Evolutionary conservation across 305 asterid species (phyloP).

Genomic region (Coffea humblotiana): DNA sequence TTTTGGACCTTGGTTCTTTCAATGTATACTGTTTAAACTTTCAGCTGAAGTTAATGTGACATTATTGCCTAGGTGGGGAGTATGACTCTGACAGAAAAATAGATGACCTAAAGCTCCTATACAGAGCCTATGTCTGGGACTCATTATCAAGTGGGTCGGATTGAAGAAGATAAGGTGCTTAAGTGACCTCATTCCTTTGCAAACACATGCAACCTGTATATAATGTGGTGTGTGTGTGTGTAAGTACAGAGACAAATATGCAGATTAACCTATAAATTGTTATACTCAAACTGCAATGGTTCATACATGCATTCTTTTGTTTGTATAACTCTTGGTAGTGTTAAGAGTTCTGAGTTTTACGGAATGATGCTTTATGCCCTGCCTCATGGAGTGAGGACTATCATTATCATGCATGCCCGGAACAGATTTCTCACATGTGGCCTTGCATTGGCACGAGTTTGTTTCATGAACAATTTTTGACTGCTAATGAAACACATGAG

Average conservation of each 20-base stretch:
- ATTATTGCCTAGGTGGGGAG: slow-evolving; percentile 67
- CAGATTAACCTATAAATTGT: not conserved
- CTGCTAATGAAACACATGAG: not conserved
- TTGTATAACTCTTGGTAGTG: not conserved
- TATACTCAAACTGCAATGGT: not conserved
- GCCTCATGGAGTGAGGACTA: not conserved
- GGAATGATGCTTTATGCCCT: not conserved
- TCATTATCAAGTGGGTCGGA: slow-evolving; percentile 81
- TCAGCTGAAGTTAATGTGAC: slow-evolving; percentile 29
- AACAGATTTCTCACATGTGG: not conserved
- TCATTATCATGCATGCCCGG: not conserved
- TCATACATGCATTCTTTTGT: not conserved
- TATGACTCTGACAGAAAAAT: slow-evolving; percentile 76
- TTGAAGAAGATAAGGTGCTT: slow-evolving; percentile 89
- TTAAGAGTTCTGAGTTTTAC: no score
- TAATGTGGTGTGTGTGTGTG: no score
- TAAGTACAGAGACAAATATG: not conserved
- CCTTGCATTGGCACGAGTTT: not conserved
- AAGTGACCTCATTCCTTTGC: not conserved
- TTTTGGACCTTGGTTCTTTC: slow-evolving; percentile 12
- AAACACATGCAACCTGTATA: not conserved
- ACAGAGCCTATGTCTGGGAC: slow-evolving; percentile 66
- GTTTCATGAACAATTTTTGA: not conserved
- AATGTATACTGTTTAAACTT: slow-evolving; percentile 16
- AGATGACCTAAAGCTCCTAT: slow-evolving; percentile 82